Evolutionary conservation across 345 rosid species (phyloP), one percentile per base, ranked within the genome.

Genomic region (Capsella bursapastoris): DNA sequence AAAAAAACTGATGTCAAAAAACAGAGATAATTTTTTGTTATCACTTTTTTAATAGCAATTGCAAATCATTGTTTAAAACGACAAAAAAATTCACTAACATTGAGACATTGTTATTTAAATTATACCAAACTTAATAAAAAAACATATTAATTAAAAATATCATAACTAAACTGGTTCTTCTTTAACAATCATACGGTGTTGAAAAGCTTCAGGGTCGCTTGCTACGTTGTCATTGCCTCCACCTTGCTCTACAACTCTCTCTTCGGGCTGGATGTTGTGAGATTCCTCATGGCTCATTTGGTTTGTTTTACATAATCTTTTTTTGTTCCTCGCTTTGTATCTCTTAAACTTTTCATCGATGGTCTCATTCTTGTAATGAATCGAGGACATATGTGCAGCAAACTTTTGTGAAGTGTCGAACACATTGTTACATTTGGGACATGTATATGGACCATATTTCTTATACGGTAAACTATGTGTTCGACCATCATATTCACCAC

Each of bases 391-490:
- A 45, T 75, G 79, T 8, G 74, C 74, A 7, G 74, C 79, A 67
- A 75, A 75, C 63, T 69, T 76, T 63, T 76, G 79, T 16, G 75
- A 69, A 43, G 65, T 69, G 14, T 62, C 70, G n/a, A 62, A 69
- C 16, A 69, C 41, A 28, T 0, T 45, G 1, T 62, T 44, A 69
- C 79, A 76, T 45, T 45, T 76, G 7, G 79, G 70, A 69, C 79
- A 76, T 45, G 75, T 69, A 45, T 76, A 76, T 35, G 75, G 79
- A 45, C 79, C 78, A 4, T 57, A 68, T 37, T 68, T 75, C 28
- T 58, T 62, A 34, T 60, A 68, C 15, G 79, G 73, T 44, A 76
- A 12, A 31, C 79, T 76, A 55, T 76, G 79, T n/a, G 51, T 76
- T 2, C 75, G 79, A 25, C 75, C 79, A 62, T 76, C 79, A 27